Conservation (phyloP, 768 basidiomycete genomes). For the Podaxis rugospora region DNA sequence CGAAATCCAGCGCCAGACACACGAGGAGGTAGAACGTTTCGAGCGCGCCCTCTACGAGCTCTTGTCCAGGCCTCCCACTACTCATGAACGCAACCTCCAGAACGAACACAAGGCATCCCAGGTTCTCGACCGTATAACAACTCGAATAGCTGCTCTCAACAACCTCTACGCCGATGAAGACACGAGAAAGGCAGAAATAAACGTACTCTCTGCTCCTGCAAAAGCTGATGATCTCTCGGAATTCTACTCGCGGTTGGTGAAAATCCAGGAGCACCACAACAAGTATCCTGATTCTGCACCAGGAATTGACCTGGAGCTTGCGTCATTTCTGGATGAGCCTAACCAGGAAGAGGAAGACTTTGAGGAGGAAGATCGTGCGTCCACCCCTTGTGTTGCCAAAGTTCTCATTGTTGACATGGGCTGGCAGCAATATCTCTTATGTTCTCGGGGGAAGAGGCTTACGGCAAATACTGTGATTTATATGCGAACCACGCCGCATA, state of each 20-base stretch:
- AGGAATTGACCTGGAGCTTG: slow-evolving; percentile 80
- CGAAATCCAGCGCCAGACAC: slow-evolving; percentile 91
- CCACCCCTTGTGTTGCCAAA: background rate
- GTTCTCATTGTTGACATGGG: slow-evolving; percentile 5
- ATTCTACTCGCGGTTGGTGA: slow-evolving; percentile 94
- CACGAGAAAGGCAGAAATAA: slow-evolving; percentile 62
- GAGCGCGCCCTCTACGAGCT: slow-evolving; percentile 84
- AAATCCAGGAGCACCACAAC: slow-evolving; percentile 94
- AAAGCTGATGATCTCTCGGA: slow-evolving; percentile 78
- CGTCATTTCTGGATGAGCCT: slow-evolving; percentile 73
- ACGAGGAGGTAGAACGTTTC: slow-evolving; percentile 93
- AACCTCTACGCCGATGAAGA: slow-evolving; percentile 77
- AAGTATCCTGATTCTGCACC: slow-evolving; percentile 90
- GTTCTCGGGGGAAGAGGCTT: slow-evolving; percentile 95
- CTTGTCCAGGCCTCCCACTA: slow-evolving; percentile 60
- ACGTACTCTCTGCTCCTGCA: slow-evolving; percentile 52
- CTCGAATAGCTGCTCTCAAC: slow-evolving; percentile 61
- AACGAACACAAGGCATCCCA: slow-evolving; percentile 89
- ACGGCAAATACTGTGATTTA: slow-evolving; percentile 93
- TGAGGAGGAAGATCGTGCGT: slow-evolving; percentile 87
- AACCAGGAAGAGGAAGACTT: slow-evolving; percentile 72
- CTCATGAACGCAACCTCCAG: slow-evolving; percentile 63
- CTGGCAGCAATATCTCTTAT: slow-evolving; percentile 67
- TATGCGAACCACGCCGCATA: slow-evolving; percentile 86
- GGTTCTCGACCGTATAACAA: slow-evolving; percentile 79